Evolutionary conservation across 257 asterid genomes (phyloP).

Genomic region (Plantago major): DNA sequence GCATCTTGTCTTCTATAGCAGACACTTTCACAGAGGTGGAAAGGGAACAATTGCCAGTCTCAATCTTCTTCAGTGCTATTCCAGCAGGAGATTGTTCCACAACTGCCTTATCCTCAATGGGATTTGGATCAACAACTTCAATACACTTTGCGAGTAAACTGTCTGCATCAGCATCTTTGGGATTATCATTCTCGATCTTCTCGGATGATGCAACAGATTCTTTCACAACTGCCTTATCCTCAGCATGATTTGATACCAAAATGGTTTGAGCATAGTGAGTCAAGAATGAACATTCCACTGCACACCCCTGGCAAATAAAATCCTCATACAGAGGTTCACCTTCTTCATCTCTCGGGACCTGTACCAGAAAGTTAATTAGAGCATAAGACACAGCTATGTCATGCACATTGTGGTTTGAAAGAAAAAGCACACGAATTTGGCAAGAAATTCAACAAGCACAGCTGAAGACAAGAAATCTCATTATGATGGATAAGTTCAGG

Average conservation of each 20-base stretch:
- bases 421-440: no score
- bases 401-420: no score
- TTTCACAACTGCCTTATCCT: slow-evolving; percentile 37
- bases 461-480: no score
- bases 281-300: slow-evolving; percentile 59
- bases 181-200: no score
- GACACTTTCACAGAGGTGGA: slow-evolving; percentile 13
- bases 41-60: slow-evolving; percentile 25
- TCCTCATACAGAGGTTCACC: slow-evolving; percentile 88
- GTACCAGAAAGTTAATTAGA: slow-evolving; percentile 7
- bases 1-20: not conserved
- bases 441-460: no score
- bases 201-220: slow-evolving; percentile 10
- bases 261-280: slow-evolving; percentile 55
- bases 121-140: not conserved
- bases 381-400: not conserved
- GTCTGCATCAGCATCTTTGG: no score
- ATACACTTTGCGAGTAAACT: no score
- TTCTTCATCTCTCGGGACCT: slow-evolving; percentile 87
- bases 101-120: slow-evolving; percentile 37
- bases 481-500: no score
- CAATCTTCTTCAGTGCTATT: slow-evolving; percentile 20
- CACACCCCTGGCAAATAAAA: slow-evolving; percentile 75
- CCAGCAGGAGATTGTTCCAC: slow-evolving; percentile 29
- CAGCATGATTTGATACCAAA: slow-evolving; percentile 27